Evolutionary conservation across 2,329 filamentous ascomycete genomes (phyloP).

Genomic region (Epichloe amarillans): DNA sequence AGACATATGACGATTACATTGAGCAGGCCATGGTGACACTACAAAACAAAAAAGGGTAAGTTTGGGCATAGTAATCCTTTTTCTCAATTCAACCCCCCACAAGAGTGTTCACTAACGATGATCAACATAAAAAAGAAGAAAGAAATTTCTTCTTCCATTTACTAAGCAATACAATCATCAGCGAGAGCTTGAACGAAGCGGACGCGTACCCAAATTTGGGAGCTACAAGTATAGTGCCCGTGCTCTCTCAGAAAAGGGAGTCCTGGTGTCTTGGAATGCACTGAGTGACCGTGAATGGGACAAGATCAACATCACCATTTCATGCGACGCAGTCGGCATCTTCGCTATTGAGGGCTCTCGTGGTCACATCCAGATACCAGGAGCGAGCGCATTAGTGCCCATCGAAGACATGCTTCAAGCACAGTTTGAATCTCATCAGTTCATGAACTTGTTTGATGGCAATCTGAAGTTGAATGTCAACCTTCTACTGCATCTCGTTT

Average conservation of each 20-base stretch:
- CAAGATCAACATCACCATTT: conserved; percentile 86
- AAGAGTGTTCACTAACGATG: neutral
- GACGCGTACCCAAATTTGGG: conserved; percentile 92
- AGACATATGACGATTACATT: conserved; percentile 98
- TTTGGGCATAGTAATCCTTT: conserved; percentile 5
- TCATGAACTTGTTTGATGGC: conserved; percentile 86
- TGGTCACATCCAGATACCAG: conserved; percentile 90
- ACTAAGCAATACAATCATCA: conserved; percentile 99
- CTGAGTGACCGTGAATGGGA: conserved; percentile 76
- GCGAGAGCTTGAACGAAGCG: conserved; percentile 81
- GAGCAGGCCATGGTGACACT: conserved; percentile 96
- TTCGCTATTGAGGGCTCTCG: conserved; percentile 86
- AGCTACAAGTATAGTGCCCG: conserved; percentile 95
- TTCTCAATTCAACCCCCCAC: neutral
- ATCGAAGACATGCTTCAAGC: conserved; percentile 91
- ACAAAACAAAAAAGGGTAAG: conserved; percentile 91
- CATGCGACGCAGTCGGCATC: conserved; percentile 83
- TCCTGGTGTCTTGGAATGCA: conserved; percentile 82
- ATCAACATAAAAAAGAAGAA: conserved; percentile 46
- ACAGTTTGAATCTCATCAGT: conserved; percentile 93
- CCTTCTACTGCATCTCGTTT: conserved; percentile 86
- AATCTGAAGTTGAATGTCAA: conserved; percentile 88
- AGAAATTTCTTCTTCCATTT: conserved; percentile 87
- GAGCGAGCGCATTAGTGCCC: conserved; percentile 74
- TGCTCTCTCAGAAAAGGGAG: conserved; percentile 81